phyloP scores from a whole-genome alignment of 2,329 filamentous ascomycete genomes.

The Verticillium longisporum region DNA sequence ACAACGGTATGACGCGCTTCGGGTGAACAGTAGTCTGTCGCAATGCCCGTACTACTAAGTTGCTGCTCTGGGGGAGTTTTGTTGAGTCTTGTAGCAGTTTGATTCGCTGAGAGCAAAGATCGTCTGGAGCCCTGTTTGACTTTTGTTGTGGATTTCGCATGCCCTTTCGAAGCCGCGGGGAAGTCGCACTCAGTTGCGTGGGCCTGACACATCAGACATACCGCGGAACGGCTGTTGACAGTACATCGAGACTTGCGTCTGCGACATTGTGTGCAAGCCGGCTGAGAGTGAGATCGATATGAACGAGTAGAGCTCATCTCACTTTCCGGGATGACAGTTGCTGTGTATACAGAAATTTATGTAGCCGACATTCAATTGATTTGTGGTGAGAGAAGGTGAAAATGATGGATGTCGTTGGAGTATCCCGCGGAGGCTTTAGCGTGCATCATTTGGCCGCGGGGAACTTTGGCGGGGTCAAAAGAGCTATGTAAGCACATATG shows the following conservation, averaged over 20 bases:
- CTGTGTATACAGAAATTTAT: not conserved
- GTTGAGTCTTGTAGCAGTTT: not conserved
- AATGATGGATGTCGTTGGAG: not conserved
- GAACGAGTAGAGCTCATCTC: conserved; percentile 29
- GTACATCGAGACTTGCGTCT: conserved; percentile 56
- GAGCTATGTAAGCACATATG: too few relatives aligned
- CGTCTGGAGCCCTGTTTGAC: not conserved
- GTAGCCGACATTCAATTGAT: not conserved
- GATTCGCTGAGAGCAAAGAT: too few relatives aligned
- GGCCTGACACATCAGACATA: conserved; percentile 51
- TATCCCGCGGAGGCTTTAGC: not conserved
- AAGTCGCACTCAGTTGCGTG: conserved; percentile 52
- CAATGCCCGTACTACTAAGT: too few relatives aligned
- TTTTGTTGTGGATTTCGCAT: conserved; percentile 5
- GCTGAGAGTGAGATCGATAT: conserved; percentile 55
- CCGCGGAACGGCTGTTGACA: conserved; percentile 42
- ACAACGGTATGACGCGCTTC: not conserved
- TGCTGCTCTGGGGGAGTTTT: not conserved
- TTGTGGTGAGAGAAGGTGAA: not conserved
- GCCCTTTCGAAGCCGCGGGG: conserved; percentile 19
- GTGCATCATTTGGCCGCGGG: not conserved
- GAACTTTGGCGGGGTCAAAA: not conserved
- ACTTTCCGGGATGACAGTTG: not conserved
- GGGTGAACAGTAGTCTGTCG: not conserved
- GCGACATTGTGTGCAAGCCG: conserved; percentile 53